Base-by-base conservation (phyloP, 257 asterid species). In the Henckelia pumila region DNA sequence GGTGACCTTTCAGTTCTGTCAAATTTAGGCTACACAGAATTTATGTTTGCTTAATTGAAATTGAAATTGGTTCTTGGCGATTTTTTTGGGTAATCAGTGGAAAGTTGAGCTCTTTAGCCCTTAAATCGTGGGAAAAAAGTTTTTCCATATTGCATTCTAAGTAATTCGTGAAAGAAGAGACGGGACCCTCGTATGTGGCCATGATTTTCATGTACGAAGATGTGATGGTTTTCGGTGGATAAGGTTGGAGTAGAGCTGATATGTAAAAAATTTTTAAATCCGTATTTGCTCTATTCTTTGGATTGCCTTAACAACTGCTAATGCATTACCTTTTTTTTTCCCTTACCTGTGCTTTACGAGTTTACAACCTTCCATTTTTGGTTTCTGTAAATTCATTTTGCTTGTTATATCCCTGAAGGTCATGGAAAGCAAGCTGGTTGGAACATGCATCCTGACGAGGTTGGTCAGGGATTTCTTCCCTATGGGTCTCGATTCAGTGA, bases 351-450 rank as follows among this genome's bases (percentile, higher is more conserved):
- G 74, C 71, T 76, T 61, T 72, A n/a, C 77, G 71, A 70, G 73
- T 66, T 55, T 67, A 22, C 30, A 57, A 57, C 68, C 8, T 68
- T 68, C 70, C 65, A 30, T 53, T 67, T 58, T 68, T 76, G 76
- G 80, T 76, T 68, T 73, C 76, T 75, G 69, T 69, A 69, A 16
- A 59, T 47, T 79, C 26, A 75, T 75, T 73, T 21, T 55, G 16
- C 47, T 4, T 30, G 32, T 66, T n/a, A 53, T 1, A 4, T 78
- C 72, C 82, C 85, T 87, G 86, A 84, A 94, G 99, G 99, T 87
- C 96, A 88, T 84, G 87, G 89, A 78, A 94, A 91, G 95, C 96
- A 91, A 89, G 95, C 92, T 75, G 92, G 88, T 72, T 83, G 96
- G 88, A 87, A 86, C 75, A 75, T 80, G 75, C 82, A 86, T 77